Conservation (phyloP, 2,329 filamentous ascomycete species). For the Pseudocercospora eumusae region DNA sequence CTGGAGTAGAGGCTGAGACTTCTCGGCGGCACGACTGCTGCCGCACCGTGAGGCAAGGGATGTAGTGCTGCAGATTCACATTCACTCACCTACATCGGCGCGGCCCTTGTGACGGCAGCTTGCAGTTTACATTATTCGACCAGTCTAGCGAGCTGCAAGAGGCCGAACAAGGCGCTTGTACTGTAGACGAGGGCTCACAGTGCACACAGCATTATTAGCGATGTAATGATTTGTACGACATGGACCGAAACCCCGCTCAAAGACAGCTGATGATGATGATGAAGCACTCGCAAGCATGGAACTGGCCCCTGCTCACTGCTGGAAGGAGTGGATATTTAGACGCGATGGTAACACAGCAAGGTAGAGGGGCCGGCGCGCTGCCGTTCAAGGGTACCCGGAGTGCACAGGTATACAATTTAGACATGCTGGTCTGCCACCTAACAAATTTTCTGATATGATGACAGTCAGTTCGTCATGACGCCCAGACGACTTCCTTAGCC, state of each 20-base stretch:
- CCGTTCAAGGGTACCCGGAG: background rate
- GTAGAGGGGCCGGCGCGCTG: slow-evolving; percentile 1
- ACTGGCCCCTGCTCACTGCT: background rate
- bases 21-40: background rate
- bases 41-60: background rate
- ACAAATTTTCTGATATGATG: background rate
- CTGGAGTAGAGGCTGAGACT: background rate
- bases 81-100: background rate
- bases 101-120: background rate
- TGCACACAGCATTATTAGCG: too few species aligned
- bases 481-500: slow-evolving; percentile 4
- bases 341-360: background rate
- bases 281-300: background rate
- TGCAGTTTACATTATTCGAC: background rate
- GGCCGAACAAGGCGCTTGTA: background rate
- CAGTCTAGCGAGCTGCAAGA: background rate
- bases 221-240: too few species aligned
- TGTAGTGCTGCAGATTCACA: background rate
- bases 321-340: background rate
- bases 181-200: too few species aligned
- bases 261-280: background rate
- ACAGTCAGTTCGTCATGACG: slow-evolving; percentile 9
- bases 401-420: background rate
- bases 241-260: too few species aligned
- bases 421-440: background rate